Evolutionary conservation across 164 flowering plant genomes (phyloP).

Genomic region (Cinnamomum micranthum): DNA sequence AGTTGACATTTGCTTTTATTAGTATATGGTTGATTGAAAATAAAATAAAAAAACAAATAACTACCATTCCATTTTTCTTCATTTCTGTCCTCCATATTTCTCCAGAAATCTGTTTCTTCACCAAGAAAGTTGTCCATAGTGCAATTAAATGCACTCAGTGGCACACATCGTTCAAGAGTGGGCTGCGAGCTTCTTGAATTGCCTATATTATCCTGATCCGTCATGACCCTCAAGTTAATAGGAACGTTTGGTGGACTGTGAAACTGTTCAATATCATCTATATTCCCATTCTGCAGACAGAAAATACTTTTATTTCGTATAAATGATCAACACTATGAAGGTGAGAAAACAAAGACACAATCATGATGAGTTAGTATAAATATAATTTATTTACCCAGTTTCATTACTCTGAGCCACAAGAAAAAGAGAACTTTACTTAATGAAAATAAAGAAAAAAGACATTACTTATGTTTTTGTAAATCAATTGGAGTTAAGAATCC

Average conservation of each 20-base stretch:
- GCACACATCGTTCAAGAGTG: conserved; percentile 13
- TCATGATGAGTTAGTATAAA: not conserved
- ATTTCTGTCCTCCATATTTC: conserved; percentile 14
- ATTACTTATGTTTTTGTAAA: too few relatives aligned
- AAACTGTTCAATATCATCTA: conserved; percentile 36
- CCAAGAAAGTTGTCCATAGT: conserved; percentile 15
- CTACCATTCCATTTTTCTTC: conserved; percentile 42
- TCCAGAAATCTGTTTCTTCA: conserved; percentile 19
- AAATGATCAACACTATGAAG: not conserved
- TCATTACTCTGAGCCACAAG: not conserved
- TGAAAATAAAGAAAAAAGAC: too few relatives aligned
- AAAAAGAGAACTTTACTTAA: not conserved
- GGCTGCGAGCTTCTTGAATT: conserved; percentile 18
- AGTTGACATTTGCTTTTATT: not conserved
- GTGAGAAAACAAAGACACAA: too few relatives aligned
- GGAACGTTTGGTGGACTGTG: conserved; percentile 20
- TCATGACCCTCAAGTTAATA: conserved; percentile 17
- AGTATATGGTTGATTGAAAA: not conserved
- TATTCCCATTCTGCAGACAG: conserved; percentile 38
- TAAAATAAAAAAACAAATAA: not conserved
- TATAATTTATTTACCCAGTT: not conserved
- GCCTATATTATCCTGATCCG: conserved; percentile 12
- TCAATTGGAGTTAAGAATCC: too few relatives aligned
- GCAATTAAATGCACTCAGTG: conserved; percentile 14
- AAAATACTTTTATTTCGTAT: not conserved